phyloP scores from a whole-genome alignment of 148 eudicot genomes.

The Dysphania ambrosioides region DNA sequence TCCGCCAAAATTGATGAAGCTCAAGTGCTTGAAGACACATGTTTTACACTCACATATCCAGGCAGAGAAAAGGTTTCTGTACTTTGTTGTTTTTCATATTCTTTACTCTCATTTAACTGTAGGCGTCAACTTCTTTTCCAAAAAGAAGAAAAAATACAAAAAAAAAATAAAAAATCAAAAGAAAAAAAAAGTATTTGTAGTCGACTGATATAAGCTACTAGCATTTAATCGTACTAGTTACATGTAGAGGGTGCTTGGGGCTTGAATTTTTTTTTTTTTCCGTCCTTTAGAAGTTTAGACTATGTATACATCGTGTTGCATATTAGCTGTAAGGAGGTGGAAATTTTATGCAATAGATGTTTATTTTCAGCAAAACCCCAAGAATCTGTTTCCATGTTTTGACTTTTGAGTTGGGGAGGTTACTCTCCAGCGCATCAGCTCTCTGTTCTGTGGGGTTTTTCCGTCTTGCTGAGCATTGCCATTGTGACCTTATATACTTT shows the following conservation, averaged over 20 bases:
- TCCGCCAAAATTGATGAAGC: conserved; percentile 15
- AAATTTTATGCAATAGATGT: conserved; percentile 2
- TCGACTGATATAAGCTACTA: too few relatives aligned
- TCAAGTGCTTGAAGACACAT: conserved; percentile 12
- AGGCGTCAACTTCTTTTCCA: neutral
- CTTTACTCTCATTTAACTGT: conserved; percentile 12
- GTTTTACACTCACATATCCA: conserved; percentile 1
- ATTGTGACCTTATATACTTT: neutral
- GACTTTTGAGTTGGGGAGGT: conserved; percentile 1
- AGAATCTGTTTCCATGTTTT: conserved; percentile 5
- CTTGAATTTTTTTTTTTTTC: neutral
- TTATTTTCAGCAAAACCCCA: neutral
- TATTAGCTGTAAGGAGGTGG: neutral
- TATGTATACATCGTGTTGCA: conserved; percentile 1
- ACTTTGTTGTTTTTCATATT: conserved; percentile 13
- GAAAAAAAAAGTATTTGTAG: too few relatives aligned
- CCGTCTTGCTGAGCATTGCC: neutral
- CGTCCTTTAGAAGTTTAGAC: neutral
- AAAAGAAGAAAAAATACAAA: neutral
- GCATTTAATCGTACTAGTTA: conserved; percentile 12
- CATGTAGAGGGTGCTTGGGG: conserved; percentile 5
- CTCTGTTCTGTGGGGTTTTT: conserved; percentile 1
- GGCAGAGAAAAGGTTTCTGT: conserved; percentile 18
- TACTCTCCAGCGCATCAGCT: neutral
- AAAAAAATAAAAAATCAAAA: too few relatives aligned